Percentiles rank a stretch among this genome's conserved stretches.
These are phyloP conservation scores for Metarhizium anisopliae DNA, from an alignment of 2,329 filamentous ascomycete genomes.

Conservation along the genomic window DNA sequence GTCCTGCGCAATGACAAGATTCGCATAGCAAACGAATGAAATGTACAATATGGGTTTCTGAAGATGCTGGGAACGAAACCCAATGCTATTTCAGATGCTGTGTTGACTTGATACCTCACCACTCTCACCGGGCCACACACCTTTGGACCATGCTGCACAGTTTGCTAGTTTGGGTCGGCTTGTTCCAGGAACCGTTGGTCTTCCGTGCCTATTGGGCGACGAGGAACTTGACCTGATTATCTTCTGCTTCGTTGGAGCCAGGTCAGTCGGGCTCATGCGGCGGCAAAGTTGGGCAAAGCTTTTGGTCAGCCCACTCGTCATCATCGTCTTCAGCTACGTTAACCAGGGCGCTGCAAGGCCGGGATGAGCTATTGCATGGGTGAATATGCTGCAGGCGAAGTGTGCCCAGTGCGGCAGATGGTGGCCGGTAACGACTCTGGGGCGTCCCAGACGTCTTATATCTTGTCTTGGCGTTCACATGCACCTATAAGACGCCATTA, in stretches of 20 bases:
- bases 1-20: too few relatives aligned
- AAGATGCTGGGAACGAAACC: not conserved
- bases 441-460: not conserved
- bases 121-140: slow-evolving; percentile 2
- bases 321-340: not conserved
- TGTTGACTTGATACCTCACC: not conserved
- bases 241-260: slow-evolving; percentile 7
- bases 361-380: not conserved
- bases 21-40: too few relatives aligned
- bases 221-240: slow-evolving; percentile 1
- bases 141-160: not conserved
- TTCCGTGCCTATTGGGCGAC: slow-evolving; percentile 4
- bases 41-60: not conserved
- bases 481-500: not conserved
- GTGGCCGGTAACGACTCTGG: not conserved
- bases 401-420: not conserved
- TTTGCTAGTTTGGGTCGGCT: not conserved
- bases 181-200: not conserved
- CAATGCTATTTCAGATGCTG: not conserved
- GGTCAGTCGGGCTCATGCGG: slow-evolving; percentile 12
- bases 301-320: slow-evolving; percentile 1
- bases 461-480: not conserved
- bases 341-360: not conserved
- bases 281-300: slow-evolving; percentile 4
- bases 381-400: not conserved